Percentiles rank a stretch among this genome's conserved stretches.
Conservation (phyloP, 2,329 filamentous ascomycete species). For the Trichoderma sp. region DNA sequence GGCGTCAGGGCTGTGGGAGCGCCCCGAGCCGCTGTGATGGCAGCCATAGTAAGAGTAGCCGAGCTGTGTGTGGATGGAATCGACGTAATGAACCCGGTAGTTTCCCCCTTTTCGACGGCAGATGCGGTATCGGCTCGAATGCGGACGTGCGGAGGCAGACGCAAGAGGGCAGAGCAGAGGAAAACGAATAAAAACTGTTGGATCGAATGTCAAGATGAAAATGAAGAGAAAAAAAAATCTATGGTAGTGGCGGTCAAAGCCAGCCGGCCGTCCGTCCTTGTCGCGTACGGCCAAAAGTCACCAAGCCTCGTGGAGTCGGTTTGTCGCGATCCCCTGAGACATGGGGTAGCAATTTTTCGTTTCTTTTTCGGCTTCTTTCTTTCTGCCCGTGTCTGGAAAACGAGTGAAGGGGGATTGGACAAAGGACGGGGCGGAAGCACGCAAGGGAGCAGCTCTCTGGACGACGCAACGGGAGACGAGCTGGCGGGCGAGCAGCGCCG, state of each 20-base stretch:
- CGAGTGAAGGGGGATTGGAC: constrained; percentile 19
- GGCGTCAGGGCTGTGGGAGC: constrained; percentile 52
- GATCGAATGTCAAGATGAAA: constrained; percentile 15
- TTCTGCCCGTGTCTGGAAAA: constrained; percentile 2
- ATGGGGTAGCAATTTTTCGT: constrained; percentile 18
- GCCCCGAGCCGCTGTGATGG: constrained; percentile 54
- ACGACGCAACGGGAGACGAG: constrained; percentile 17
- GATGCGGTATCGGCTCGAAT: constrained; percentile 17
- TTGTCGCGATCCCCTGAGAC: constrained; percentile 27
- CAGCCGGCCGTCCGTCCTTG: neutral
- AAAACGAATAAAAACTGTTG: constrained; percentile 5
- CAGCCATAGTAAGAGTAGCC: constrained; percentile 48
- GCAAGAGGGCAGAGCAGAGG: constrained; percentile 8
- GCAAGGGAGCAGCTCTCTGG: constrained; percentile 20
- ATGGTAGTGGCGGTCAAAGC: constrained; percentile 13
- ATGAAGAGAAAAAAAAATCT: constrained; percentile 11
- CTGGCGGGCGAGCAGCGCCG: constrained; percentile 20
- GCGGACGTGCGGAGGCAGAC: neutral
- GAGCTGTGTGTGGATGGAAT: neutral
- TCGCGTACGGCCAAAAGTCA: constrained; percentile 13
- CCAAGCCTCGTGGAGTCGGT: constrained; percentile 22
- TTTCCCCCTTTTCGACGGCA: constrained; percentile 31
- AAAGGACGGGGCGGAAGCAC: constrained; percentile 1
- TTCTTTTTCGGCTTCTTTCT: neutral
- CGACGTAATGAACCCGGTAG: constrained; percentile 35